Conservation (phyloP, 306 rosid species). For the Glycine soja region DNA sequence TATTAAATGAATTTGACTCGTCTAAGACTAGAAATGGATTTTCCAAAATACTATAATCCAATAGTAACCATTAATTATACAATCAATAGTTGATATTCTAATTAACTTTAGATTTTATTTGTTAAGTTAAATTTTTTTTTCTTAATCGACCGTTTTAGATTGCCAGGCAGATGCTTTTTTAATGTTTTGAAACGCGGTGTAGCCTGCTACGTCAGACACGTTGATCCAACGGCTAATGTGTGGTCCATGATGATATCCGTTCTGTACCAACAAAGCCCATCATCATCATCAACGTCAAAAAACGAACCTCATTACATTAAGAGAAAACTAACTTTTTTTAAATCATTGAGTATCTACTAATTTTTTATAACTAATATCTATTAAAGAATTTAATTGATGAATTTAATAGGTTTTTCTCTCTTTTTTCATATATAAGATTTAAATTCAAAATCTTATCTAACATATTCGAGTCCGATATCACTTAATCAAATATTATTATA, state of each 20-base stretch:
- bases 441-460: too few relatives aligned
- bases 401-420: too few relatives aligned
- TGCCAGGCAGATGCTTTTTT: not conserved
- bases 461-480: too few relatives aligned
- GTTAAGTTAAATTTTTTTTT: not conserved
- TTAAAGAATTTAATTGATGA: too few relatives aligned
- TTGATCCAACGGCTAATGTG: conserved; percentile 70
- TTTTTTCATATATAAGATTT: too few relatives aligned
- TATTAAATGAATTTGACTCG: too few relatives aligned
- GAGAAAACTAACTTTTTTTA: not conserved
- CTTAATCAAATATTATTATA: too few relatives aligned
- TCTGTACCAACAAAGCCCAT: conserved; percentile 6
- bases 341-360: too few relatives aligned
- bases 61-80: not conserved
- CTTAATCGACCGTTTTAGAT: not conserved
- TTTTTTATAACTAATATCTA: too few relatives aligned
- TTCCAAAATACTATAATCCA: not conserved
- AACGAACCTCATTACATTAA: not conserved
- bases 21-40: too few relatives aligned
- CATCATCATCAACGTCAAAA: conserved; percentile 16
- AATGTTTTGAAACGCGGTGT: conserved; percentile 15
- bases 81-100: not conserved
- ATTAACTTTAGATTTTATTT: not conserved
- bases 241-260: conserved; percentile 53
- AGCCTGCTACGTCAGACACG: not conserved